These are phyloP conservation scores for Westerdykella sp. DNA, from an alignment of 2,329 filamentous ascomycete species.

Conservation along the genomic window DNA sequence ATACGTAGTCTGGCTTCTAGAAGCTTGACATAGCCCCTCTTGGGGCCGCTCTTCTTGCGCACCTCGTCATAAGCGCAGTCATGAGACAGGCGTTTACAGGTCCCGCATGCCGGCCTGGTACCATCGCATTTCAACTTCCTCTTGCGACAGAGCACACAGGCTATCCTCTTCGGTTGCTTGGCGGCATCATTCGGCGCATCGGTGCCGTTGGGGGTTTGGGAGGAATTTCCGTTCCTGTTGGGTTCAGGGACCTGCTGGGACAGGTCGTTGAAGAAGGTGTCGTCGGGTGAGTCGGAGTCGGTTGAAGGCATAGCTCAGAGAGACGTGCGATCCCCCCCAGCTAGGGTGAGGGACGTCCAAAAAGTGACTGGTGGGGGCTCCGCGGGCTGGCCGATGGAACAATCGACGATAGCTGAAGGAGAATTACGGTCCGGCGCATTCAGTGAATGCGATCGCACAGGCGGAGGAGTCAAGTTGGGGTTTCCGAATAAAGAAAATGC, in stretches of 20 bases:
- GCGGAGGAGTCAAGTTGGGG: too few species aligned
- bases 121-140: slow-evolving; percentile 90
- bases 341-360: too few species aligned
- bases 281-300: slow-evolving; percentile 37
- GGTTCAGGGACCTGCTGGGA: slow-evolving; percentile 38
- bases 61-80: slow-evolving; percentile 88
- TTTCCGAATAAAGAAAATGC: too few species aligned
- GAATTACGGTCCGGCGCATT: too few species aligned
- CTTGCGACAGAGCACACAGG: slow-evolving; percentile 89
- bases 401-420: too few species aligned
- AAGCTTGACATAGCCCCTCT: slow-evolving; percentile 89
- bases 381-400: too few species aligned
- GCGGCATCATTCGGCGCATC: slow-evolving; percentile 39
- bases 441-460: background rate
- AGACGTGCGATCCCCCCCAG: background rate
- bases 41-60: slow-evolving; percentile 88
- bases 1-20: slow-evolving; percentile 86
- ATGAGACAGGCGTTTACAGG: slow-evolving; percentile 79
- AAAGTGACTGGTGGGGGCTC: too few species aligned
- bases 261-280: slow-evolving; percentile 52
- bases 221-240: slow-evolving; percentile 20
- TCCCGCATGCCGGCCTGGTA: slow-evolving; percentile 75
- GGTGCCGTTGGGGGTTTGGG: slow-evolving; percentile 36
- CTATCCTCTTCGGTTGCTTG: slow-evolving; percentile 68
- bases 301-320: slow-evolving; percentile 20